A percentile compares a stretch with the other conserved stretches of the same genome.
These are phyloP conservation scores for Penicillium capsulatum DNA, from an alignment of 2,329 filamentous ascomycete genomes.

Conservation along the genomic window DNA sequence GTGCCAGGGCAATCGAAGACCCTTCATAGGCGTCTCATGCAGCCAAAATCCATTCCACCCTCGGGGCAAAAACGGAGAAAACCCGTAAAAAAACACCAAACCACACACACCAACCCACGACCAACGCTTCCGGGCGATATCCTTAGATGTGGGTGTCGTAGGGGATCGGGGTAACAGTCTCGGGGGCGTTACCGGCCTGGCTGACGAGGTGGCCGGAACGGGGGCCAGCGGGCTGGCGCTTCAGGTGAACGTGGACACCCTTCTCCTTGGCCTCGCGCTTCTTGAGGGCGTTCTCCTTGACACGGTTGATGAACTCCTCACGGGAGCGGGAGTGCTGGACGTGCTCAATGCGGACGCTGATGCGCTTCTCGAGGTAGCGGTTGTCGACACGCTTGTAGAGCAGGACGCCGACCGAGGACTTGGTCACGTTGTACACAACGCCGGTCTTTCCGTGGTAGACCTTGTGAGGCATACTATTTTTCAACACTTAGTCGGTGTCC, in stretches of 20 bases:
- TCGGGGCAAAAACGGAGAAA: slow-evolving; percentile 29
- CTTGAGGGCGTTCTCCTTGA: slow-evolving; percentile 92
- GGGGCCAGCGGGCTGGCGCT: slow-evolving; percentile 80
- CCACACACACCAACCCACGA: slow-evolving; percentile 33
- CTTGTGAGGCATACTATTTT: slow-evolving; percentile 89
- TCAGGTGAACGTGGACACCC: slow-evolving; percentile 83
- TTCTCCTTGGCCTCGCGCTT: slow-evolving; percentile 90
- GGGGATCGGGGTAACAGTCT: slow-evolving; percentile 85
- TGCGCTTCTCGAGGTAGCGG: slow-evolving; percentile 99
- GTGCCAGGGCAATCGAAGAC: slow-evolving; percentile 38
- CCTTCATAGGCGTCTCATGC: slow-evolving; percentile 40
- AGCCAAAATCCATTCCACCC: slow-evolving; percentile 30
- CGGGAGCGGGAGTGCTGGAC: slow-evolving; percentile 88
- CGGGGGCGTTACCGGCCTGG: slow-evolving; percentile 75
- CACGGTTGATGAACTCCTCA: slow-evolving; percentile 92
- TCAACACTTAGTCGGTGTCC: slow-evolving; percentile 11
- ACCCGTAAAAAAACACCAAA: slow-evolving; percentile 37
- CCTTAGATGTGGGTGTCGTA: slow-evolving; percentile 98
- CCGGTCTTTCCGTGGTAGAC: slow-evolving; percentile 99
- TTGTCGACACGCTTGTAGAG: slow-evolving; percentile 99
- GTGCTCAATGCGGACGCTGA: slow-evolving; percentile 99
- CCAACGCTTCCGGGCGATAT: slow-evolving; percentile 21
- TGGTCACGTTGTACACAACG: slow-evolving; percentile 98
- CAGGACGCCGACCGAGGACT: slow-evolving; percentile 95
- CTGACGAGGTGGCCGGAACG: slow-evolving; percentile 76